A percentile compares a stretch with the other conserved stretches of the same genome.
Evolutionary conservation across 345 rosid species (phyloP).

Genomic region (Acer saccharum): DNA sequence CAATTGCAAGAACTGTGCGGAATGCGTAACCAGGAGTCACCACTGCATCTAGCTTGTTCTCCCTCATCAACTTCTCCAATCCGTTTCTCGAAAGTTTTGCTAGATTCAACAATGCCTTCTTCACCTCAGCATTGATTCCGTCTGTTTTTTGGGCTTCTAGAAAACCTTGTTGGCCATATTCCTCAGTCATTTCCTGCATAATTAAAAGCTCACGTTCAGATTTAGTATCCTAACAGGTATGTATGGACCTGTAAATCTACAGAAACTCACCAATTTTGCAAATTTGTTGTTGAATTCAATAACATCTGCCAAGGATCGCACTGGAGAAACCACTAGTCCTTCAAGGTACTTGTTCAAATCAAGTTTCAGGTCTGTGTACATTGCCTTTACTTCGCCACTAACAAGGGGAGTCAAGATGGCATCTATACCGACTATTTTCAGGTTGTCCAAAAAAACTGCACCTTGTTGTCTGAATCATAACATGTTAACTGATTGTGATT

Average conservation of each 20-base stretch:
- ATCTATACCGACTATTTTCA: constrained; percentile 21
- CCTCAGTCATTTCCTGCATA: constrained; percentile 36
- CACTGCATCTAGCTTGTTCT: too few relatives aligned
- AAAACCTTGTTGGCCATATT: constrained; percentile 16
- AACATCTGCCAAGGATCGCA: constrained; percentile 39
- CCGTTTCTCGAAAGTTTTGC: too few relatives aligned
- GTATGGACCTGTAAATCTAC: not conserved
- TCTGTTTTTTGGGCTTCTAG: not conserved
- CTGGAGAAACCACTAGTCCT: constrained; percentile 35
- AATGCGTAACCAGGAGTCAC: too few relatives aligned
- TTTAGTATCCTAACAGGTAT: too few relatives aligned
- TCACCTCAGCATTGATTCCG: not conserved
- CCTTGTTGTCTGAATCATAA: constrained; percentile 30
- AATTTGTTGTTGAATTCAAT: constrained; percentile 14
- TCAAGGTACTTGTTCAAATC: constrained; percentile 34
- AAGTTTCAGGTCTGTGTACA: constrained; percentile 36
- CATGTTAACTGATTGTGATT: not conserved
- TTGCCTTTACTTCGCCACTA: constrained; percentile 19
- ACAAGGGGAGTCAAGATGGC: not conserved
- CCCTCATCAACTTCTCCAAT: too few relatives aligned
- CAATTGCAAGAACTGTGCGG: not conserved
- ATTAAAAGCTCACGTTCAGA: too few relatives aligned
- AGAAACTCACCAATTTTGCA: not conserved
- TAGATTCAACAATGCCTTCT: not conserved
- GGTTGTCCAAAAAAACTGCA: constrained; percentile 37